phyloP scores from a whole-genome alignment of 1,139 yeast genomes.

The Yamadazyma diospyri region DNA sequence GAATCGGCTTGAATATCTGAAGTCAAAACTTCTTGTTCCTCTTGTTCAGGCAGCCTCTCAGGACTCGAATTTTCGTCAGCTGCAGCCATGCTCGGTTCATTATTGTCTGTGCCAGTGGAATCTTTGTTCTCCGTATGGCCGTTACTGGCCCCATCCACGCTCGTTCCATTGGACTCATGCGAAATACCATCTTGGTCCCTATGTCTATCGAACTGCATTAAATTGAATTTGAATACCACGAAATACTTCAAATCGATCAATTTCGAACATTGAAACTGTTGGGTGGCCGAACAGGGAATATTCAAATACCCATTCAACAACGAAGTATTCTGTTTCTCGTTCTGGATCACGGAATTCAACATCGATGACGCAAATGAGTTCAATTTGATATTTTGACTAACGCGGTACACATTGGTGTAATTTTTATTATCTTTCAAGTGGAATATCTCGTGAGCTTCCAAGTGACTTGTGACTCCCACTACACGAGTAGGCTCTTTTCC shows the following conservation, averaged over 20 bases:
- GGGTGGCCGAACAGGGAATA: conserved; percentile 31
- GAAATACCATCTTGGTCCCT: too few species aligned
- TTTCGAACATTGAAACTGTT: conserved; percentile 36
- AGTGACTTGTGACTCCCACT: conserved; percentile 31
- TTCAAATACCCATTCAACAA: conserved; percentile 27
- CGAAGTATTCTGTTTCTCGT: conserved; percentile 11
- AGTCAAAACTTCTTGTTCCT: neutral
- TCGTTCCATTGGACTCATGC: neutral
- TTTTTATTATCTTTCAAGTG: conserved; percentile 18
- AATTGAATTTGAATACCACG: conserved; percentile 37
- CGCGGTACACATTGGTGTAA: conserved; percentile 30
- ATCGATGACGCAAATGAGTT: conserved; percentile 35
- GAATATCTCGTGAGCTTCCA: conserved; percentile 42
- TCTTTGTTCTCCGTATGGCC: neutral
- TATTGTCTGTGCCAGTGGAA: neutral
- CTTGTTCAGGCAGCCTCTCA: too few species aligned
- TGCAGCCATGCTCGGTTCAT: neutral
- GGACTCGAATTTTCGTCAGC: neutral
- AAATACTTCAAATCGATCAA: conserved; percentile 38
- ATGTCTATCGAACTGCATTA: conserved; percentile 22
- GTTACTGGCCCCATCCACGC: conserved; percentile 4
- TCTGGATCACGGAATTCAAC: conserved; percentile 13
- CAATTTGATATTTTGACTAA: conserved; percentile 34
- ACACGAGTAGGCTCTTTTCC: conserved; percentile 19
- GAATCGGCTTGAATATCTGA: neutral